These are phyloP conservation scores for Verbena officinalis DNA, from an alignment of 257 asterid species.

Conservation along the genomic window DNA sequence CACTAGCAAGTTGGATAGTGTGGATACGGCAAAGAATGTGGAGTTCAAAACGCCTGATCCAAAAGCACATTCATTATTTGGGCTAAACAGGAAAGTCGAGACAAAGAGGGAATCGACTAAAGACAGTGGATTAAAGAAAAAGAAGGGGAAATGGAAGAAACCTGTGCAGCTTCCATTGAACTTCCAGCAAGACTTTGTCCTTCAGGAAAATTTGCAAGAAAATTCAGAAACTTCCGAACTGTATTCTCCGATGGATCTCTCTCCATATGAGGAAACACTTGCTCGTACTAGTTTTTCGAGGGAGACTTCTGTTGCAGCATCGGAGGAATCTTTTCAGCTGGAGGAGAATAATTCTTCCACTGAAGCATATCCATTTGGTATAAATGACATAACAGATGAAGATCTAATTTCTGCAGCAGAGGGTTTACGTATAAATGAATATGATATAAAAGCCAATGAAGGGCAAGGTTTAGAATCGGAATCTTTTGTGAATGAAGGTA, in stretches of 20 bases:
- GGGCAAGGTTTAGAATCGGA: slow-evolving; percentile 36
- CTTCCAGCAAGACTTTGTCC: slow-evolving; percentile 48
- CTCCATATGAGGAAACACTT: slow-evolving; percentile 74
- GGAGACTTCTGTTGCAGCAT: slow-evolving; percentile 72
- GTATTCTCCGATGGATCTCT: slow-evolving; percentile 96
- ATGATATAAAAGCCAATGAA: slow-evolving; percentile 36
- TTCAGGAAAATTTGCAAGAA: slow-evolving; percentile 48
- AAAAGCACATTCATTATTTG: slow-evolving; percentile 48
- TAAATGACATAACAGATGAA: slow-evolving; percentile 53
- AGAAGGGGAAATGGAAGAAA: slow-evolving; percentile 70
- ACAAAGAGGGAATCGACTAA: slow-evolving; percentile 58
- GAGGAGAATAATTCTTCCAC: slow-evolving; percentile 50
- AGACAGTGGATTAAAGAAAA: slow-evolving; percentile 66
- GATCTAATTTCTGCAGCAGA: slow-evolving; percentile 52
- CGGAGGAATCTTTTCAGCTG: slow-evolving; percentile 55
- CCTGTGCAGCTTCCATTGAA: slow-evolving; percentile 41
- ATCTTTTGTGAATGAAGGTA: slow-evolving; percentile 34
- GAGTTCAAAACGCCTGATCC: slow-evolving; percentile 68
- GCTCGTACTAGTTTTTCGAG: slow-evolving; percentile 50
- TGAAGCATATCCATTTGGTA: slow-evolving; percentile 42
- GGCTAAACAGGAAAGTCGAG: slow-evolving; percentile 59
- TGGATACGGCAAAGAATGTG: slow-evolving; percentile 39
- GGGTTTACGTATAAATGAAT: slow-evolving; percentile 47
- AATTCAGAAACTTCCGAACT: slow-evolving; percentile 54
- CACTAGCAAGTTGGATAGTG: slow-evolving; percentile 47